Evolutionary conservation across 257 asterid species (phyloP).

Genomic region (Solanum ossicruentum): DNA sequence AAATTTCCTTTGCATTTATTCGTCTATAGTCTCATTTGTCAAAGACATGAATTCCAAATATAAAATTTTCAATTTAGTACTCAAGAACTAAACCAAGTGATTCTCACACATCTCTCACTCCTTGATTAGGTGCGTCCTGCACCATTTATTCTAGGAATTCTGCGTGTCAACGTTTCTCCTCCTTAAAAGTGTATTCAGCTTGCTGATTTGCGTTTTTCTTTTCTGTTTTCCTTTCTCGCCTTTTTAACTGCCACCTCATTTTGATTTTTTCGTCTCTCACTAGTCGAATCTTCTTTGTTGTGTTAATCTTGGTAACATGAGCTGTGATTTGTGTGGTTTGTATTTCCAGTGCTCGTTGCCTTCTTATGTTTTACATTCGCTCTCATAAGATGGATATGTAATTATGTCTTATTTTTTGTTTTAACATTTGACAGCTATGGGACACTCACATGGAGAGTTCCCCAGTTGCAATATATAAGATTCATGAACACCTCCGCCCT

Average conservation of each 20-base stretch:
- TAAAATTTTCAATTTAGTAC: background rate
- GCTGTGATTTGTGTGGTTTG: background rate
- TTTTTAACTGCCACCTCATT: background rate
- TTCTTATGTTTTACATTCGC: background rate
- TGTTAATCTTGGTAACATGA: background rate
- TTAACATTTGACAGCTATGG: constrained; percentile 61
- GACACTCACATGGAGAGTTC: constrained; percentile 96
- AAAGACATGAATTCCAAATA: background rate
- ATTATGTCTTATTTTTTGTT: background rate
- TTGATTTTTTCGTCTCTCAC: background rate
- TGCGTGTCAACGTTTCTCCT: background rate
- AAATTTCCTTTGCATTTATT: background rate
- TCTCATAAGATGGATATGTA: background rate
- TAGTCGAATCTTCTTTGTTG: background rate
- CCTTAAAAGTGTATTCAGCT: background rate
- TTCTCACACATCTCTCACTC: background rate
- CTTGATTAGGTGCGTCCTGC: background rate
- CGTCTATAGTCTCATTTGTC: background rate
- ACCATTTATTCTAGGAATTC: background rate
- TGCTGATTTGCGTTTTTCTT: background rate
- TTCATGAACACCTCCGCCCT: constrained; percentile 90
- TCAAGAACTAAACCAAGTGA: background rate
- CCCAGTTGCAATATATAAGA: constrained; percentile 90
- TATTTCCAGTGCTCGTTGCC: background rate
- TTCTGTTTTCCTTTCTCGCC: background rate